These are phyloP conservation scores for Peniophora sp. DNA, from an alignment of 1,284 basidiomycete species.

Conservation along the genomic window DNA sequence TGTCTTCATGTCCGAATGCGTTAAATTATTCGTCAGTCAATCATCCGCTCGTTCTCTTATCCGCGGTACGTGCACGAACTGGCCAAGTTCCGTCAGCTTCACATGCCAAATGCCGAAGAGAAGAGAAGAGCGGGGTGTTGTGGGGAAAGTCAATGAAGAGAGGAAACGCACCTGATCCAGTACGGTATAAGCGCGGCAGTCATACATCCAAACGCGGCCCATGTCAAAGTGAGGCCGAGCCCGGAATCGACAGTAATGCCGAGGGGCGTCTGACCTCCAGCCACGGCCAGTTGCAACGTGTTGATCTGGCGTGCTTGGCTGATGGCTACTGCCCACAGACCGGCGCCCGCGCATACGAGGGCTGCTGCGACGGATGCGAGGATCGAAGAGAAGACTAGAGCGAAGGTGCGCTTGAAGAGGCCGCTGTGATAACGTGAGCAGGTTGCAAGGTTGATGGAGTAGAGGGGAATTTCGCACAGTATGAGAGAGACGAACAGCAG, in stretches of 20 bases:
- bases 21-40: too few relatives aligned
- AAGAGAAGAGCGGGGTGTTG: too few relatives aligned
- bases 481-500: constrained; percentile 56
- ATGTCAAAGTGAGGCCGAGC: constrained; percentile 52
- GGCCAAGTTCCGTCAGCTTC: too few relatives aligned
- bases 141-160: background rate
- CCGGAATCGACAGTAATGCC: constrained; percentile 60
- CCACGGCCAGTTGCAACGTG: constrained; percentile 32
- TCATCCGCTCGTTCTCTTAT: too few relatives aligned
- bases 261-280: constrained; percentile 30
- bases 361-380: constrained; percentile 54
- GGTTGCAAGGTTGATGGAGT: too few relatives aligned
- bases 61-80: too few relatives aligned
- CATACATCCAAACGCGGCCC: constrained; percentile 64
- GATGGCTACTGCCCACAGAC: constrained; percentile 71
- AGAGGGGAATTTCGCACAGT: constrained; percentile 34
- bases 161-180: constrained; percentile 46
- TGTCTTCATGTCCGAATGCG: too few relatives aligned
- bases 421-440: constrained; percentile 37
- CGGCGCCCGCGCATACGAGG: constrained; percentile 59
- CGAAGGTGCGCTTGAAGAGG: constrained; percentile 51
- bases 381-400: constrained; percentile 61
- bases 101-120: too few relatives aligned
- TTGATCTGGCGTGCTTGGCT: constrained; percentile 58
- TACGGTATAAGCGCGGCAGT: constrained; percentile 61